Base-by-base conservation (phyloP, 306 rosid genomes). In the Trifolium subterraneum region DNA sequence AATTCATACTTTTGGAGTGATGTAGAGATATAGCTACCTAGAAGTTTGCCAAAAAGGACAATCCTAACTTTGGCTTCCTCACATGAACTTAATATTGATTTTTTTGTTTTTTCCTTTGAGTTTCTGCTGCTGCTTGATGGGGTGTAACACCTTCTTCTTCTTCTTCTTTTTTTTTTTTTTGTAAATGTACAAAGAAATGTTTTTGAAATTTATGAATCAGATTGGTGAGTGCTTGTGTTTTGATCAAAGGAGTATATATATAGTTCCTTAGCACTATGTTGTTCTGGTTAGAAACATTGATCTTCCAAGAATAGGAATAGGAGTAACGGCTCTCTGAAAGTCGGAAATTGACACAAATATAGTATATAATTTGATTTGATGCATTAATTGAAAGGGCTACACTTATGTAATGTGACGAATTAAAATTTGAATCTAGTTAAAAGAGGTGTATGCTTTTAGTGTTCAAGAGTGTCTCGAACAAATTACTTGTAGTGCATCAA, bases 11-110 rank as follows among this genome's bases (percentile, higher is more conserved):
- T 23, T 19, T 31, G 44, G 68, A 78, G 64, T 42, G 56, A 74
- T 79, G 83, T 71, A 19, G 42, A 52, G 58, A 56, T 63, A 48
- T 33, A 80, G 52, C 25, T 52, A 78, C 61, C 52, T 44, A 78
- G 48, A 74, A 71, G 85, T 68, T 72, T 73, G 79, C 36, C 64
- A 51, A 77, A 73, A 68, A 71, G 82, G 75, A 67, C 20, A 77
- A 60, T 58, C 41, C 76, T 23, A 67, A 74, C 55, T 62, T 67
- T 66, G 79, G 76, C 68, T 67, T 65, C 77, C 77, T 71, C 42
- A 61, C 48, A 31, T 72, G 77, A 76, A 23, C 47, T 69, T 63
- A 64, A 73, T 71, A 35, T 68, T 73, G 75, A 73, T 31, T 60
- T 41, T 77, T 47, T 70, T 27, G 25, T 66, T 84, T 42, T 25